Evolutionary conservation across 129 eudicot species (phyloP).

Genomic region (Flaveria robusta): DNA sequence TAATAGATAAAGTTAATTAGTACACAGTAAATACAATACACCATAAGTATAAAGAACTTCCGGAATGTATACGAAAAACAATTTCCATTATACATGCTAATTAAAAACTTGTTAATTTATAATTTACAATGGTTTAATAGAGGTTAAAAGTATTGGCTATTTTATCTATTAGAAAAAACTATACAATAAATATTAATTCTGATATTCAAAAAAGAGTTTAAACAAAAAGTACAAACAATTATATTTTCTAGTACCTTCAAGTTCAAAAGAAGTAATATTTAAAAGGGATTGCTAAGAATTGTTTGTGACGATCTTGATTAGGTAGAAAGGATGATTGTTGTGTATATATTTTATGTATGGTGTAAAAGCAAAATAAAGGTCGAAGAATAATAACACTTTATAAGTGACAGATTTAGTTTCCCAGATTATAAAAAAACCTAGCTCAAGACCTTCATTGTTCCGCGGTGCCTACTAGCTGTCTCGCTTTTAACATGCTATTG

Average conservation of each 20-base stretch:
- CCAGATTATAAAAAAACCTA: not conserved
- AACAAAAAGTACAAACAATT: too few species aligned
- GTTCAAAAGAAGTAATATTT: not conserved
- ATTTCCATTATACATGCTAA: too few species aligned
- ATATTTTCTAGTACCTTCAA: not conserved
- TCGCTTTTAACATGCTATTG: slow-evolving; percentile 14
- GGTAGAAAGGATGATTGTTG: slow-evolving; percentile 12
- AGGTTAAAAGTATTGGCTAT: too few species aligned
- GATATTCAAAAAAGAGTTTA: too few species aligned
- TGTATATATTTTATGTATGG: not conserved
- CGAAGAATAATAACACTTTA: slow-evolving; percentile 8
- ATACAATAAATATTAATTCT: too few species aligned
- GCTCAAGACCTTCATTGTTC: not conserved
- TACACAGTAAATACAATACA: too few species aligned
- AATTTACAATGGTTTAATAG: too few species aligned
- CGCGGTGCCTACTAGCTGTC: slow-evolving; percentile 20
- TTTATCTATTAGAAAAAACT: too few species aligned
- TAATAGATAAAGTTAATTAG: too few species aligned
- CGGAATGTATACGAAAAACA: too few species aligned
- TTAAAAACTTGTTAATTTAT: too few species aligned
- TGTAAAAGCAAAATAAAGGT: slow-evolving; percentile 15
- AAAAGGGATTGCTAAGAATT: not conserved
- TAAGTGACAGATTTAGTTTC: not conserved
- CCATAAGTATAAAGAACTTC: too few species aligned
- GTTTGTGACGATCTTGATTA: not conserved